These are phyloP conservation scores for Pisolithus tinctorius DNA, from an alignment of 768 basidiomycete genomes.

Conservation along the genomic window DNA sequence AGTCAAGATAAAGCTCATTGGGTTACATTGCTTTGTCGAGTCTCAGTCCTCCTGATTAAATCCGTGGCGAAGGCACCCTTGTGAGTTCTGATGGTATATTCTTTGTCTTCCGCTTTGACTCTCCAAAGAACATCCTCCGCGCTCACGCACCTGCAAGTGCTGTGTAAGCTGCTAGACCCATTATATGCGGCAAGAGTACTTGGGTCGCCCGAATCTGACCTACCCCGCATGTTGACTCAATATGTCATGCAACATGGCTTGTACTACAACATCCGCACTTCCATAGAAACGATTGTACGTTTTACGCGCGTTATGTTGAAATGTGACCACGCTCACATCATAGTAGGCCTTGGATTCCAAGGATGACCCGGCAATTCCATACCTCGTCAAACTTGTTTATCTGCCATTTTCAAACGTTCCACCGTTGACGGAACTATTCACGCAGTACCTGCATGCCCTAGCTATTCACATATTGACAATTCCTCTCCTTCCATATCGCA, in stretches of 20 bases:
- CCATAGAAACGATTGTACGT: constrained; percentile 41
- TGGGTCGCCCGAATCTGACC: constrained; percentile 25
- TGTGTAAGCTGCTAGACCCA: constrained; percentile 40
- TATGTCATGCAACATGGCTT: constrained; percentile 44
- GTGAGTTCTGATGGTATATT: constrained; percentile 33
- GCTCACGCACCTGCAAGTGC: constrained; percentile 40
- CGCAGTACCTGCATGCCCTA: constrained; percentile 33
- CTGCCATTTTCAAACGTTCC: constrained; percentile 15
- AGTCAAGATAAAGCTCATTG: constrained; percentile 42
- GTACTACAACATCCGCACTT: constrained; percentile 27
- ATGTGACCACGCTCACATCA: not conserved
- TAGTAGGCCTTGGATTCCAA: constrained; percentile 55
- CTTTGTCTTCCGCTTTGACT: not conserved
- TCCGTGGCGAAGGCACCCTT: constrained; percentile 42
- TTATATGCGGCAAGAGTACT: constrained; percentile 3
- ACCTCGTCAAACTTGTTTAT: constrained; percentile 21
- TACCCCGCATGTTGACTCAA: constrained; percentile 30
- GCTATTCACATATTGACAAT: constrained; percentile 59
- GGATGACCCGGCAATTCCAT: constrained; percentile 26
- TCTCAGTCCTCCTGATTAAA: constrained; percentile 41
- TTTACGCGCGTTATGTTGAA: not conserved
- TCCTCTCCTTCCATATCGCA: constrained; percentile 71
- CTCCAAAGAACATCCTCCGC: constrained; percentile 42
- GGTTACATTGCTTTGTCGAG: constrained; percentile 52
- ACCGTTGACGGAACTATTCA: constrained; percentile 27